Evolutionary conservation across 1,139 yeast genomes (phyloP).

Genomic region (Suhomyces atakaporum): DNA sequence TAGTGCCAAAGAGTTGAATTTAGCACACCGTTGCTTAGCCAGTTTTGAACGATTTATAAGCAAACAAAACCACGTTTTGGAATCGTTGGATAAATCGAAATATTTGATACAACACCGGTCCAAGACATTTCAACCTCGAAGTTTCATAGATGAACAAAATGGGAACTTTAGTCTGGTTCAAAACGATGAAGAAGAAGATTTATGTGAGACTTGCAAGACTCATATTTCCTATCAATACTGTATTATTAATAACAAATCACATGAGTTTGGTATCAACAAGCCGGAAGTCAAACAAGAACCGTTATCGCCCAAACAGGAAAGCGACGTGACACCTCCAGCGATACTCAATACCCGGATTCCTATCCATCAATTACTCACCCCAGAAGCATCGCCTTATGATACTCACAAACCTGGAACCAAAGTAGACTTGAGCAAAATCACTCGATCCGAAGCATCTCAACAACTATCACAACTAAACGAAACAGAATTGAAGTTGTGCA

Average conservation of each 20-base stretch:
- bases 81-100: slow-evolving; percentile 14
- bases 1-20: slow-evolving; percentile 10
- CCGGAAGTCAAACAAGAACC: slow-evolving; percentile 4
- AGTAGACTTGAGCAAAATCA: slow-evolving; percentile 6
- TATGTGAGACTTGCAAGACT: slow-evolving; percentile 45
- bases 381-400: slow-evolving; percentile 39
- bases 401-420: background rate
- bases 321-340: background rate
- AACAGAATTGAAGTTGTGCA: slow-evolving; percentile 2
- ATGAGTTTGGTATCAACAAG: slow-evolving; percentile 21
- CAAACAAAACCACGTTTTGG: slow-evolving; percentile 17
- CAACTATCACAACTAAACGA: slow-evolving; percentile 8
- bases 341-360: slow-evolving; percentile 12
- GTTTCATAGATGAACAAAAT: slow-evolving; percentile 21
- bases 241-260: slow-evolving; percentile 30
- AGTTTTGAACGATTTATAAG: slow-evolving; percentile 28
- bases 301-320: slow-evolving; percentile 5
- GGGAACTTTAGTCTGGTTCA: slow-evolving; percentile 18
- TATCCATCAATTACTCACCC: slow-evolving; percentile 35
- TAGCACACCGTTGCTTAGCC: slow-evolving; percentile 27
- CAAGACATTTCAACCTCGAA: slow-evolving; percentile 16
- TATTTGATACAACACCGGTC: slow-evolving; percentile 19
- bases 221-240: slow-evolving; percentile 42
- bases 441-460: slow-evolving; percentile 10
- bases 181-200: slow-evolving; percentile 37